These are phyloP conservation scores for Entomortierella beljakovae DNA, from an alignment of 192 early-diverging fungal genomes.

Conservation along the genomic window DNA sequence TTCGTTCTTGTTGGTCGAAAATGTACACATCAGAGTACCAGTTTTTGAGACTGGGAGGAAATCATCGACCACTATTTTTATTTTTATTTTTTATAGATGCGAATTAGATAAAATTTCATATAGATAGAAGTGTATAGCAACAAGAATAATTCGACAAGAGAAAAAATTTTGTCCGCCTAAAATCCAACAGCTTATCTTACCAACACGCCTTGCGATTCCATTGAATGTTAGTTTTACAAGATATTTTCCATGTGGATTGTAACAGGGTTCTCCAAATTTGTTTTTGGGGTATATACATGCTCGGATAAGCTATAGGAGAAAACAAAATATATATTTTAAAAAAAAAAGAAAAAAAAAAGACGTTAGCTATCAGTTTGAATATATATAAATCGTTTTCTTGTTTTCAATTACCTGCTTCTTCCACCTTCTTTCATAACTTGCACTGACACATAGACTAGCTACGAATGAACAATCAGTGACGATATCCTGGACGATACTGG, in stretches of 20 bases:
- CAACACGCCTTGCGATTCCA: slow-evolving; percentile 84
- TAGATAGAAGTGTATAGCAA: too few species aligned
- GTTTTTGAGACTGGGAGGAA: slow-evolving; percentile 79
- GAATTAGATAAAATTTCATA: too few species aligned
- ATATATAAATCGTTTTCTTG: background rate
- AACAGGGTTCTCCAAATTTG: slow-evolving; percentile 73
- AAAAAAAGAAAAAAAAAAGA: background rate
- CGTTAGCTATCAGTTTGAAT: background rate
- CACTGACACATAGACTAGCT: slow-evolving; percentile 87
- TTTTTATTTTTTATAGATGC: background rate
- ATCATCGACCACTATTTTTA: slow-evolving; percentile 83
- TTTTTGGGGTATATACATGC: slow-evolving; percentile 90
- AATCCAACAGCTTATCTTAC: slow-evolving; percentile 21
- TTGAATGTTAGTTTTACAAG: slow-evolving; percentile 88
- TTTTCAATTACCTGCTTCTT: slow-evolving; percentile 70
- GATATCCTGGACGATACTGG: slow-evolving; percentile 83
- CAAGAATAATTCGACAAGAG: too few species aligned
- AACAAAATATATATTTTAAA: background rate
- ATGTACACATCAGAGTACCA: slow-evolving; percentile 89
- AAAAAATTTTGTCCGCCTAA: too few species aligned
- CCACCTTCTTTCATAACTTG: slow-evolving; percentile 81
- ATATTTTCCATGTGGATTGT: slow-evolving; percentile 92
- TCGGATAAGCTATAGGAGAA: slow-evolving; percentile 74
- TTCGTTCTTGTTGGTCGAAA: slow-evolving; percentile 79
- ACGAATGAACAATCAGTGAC: slow-evolving; percentile 98